Evolutionary conservation across 306 rosid genomes (phyloP).

Genomic region (Malus domestica): ASM211411v1 NC_041795.1:8234001-8234500

Average conservation of each 20-base stretch:
- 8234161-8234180: too few relatives aligned
- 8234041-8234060: too few relatives aligned
- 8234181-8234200: too few relatives aligned
- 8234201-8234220: too few relatives aligned
- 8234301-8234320: background rate
- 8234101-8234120: too few relatives aligned
- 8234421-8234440: background rate
- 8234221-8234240: background rate
- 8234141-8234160: background rate
- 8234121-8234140: too few relatives aligned
- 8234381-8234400: background rate
- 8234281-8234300: background rate
- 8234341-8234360: background rate
- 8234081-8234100: too few relatives aligned
- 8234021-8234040: too few relatives aligned
- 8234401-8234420: conserved; percentile 2
- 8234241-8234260: background rate
- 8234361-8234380: background rate
- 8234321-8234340: background rate
- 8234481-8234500: conserved; percentile 4
- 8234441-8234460: background rate
- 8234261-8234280: background rate
- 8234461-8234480: background rate
- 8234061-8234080: too few relatives aligned
- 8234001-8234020: too few relatives aligned